Evolutionary conservation across 1,139 yeast species (phyloP).

Genomic region (Kluyveromyces sp.): DNA sequence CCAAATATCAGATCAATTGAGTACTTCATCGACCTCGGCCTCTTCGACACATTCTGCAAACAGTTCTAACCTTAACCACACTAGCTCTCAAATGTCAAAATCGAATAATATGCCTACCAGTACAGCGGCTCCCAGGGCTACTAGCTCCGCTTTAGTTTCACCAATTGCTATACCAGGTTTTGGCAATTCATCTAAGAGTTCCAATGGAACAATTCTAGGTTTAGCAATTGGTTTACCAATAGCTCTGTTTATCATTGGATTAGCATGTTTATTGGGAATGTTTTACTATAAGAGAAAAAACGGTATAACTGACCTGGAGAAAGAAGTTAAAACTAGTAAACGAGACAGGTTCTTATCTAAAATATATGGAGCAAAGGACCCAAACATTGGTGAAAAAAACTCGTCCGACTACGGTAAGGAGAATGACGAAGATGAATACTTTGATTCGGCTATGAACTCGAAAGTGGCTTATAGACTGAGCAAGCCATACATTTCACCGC

Average conservation of each 20-base stretch:
- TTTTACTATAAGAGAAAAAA: slow-evolving; percentile 10
- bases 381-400: neutral
- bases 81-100: too few relatives aligned
- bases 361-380: neutral
- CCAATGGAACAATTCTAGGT: slow-evolving; percentile 15
- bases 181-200: too few relatives aligned
- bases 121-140: slow-evolving; percentile 5
- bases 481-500: slow-evolving; percentile 7
- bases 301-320: neutral
- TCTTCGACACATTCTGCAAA: neutral
- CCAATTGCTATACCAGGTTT: too few relatives aligned
- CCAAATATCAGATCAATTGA: neutral
- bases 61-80: neutral
- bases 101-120: neutral
- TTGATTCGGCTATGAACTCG: neutral
- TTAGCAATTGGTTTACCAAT: slow-evolving; percentile 27
- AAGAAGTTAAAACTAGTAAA: neutral
- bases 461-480: neutral
- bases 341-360: neutral
- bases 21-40: neutral
- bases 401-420: neutral
- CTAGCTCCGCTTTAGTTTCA: slow-evolving; percentile 2
- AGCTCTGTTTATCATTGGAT: slow-evolving; percentile 19
- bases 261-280: slow-evolving; percentile 15
- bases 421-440: neutral